These are phyloP conservation scores for Pseudogymnoascus sp. DNA, from an alignment of 2,329 filamentous ascomycete genomes.

Conservation along the genomic window DNA sequence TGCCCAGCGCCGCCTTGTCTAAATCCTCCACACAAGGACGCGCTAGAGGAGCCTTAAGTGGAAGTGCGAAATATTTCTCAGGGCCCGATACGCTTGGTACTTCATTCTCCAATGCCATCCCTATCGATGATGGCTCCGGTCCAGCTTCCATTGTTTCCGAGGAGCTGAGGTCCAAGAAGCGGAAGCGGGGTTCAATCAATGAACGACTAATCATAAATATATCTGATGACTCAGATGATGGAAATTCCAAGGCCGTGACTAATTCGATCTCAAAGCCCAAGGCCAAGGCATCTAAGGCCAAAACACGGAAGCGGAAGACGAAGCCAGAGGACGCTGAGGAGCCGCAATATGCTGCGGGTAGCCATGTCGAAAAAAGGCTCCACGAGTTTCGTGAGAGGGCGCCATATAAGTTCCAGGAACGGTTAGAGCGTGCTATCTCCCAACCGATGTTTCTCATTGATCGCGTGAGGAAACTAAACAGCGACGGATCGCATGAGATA, in stretches of 20 bases:
- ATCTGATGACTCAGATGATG: neutral
- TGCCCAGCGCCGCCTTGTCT: neutral
- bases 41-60: neutral
- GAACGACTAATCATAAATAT: neutral
- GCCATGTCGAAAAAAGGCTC: conserved; percentile 31
- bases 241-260: neutral
- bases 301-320: neutral
- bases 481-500: conserved; percentile 32
- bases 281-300: neutral
- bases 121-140: neutral
- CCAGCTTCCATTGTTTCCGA: neutral
- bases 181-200: neutral
- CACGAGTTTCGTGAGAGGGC: conserved; percentile 34
- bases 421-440: conserved; percentile 39
- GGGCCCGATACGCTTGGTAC: neutral
- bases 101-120: neutral
- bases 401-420: conserved; percentile 37
- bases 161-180: neutral
- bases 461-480: conserved; percentile 30
- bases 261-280: neutral
- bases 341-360: neutral
- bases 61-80: neutral
- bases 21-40: neutral
- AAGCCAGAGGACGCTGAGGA: neutral
- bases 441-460: conserved; percentile 51